These are phyloP conservation scores for Pseudonitzschia multistriata DNA, from an alignment of 108 stramenopile genomes.

Conservation along the genomic window DNA sequence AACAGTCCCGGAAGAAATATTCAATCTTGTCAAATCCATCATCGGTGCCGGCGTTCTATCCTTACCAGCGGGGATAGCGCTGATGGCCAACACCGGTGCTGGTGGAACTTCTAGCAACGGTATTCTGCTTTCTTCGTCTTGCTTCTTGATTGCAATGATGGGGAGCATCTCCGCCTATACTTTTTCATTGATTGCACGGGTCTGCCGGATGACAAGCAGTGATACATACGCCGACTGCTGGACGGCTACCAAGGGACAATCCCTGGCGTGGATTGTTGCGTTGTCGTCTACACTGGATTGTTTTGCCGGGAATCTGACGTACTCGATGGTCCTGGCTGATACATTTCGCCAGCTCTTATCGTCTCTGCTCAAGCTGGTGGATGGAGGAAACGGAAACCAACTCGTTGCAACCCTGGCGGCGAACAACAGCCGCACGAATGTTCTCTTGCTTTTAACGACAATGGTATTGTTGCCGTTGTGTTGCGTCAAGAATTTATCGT, in stretches of 20 bases:
- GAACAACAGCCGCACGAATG: slow-evolving; percentile 16
- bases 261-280: slow-evolving; percentile 44
- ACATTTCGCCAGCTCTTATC: slow-evolving; percentile 54
- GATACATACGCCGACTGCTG: slow-evolving; percentile 25
- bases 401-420: background rate
- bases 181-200: slow-evolving; percentile 82
- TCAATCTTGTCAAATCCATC: slow-evolving; percentile 87
- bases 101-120: background rate
- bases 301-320: slow-evolving; percentile 66
- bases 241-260: slow-evolving; percentile 51
- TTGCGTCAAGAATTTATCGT: slow-evolving; percentile 71
- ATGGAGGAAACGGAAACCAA: slow-evolving; percentile 15
- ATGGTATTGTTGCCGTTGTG: slow-evolving; percentile 86
- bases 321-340: slow-evolving; percentile 89
- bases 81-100: slow-evolving; percentile 19
- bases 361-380: slow-evolving; percentile 17
- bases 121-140: slow-evolving; percentile 69
- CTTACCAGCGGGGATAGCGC: slow-evolving; percentile 69
- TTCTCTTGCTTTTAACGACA: slow-evolving; percentile 58
- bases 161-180: slow-evolving; percentile 82
- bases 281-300: slow-evolving; percentile 38
- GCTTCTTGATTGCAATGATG: slow-evolving; percentile 59
- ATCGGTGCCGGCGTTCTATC: slow-evolving; percentile 83
- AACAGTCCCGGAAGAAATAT: slow-evolving; percentile 62
- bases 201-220: slow-evolving; percentile 57